Evolutionary conservation across 305 asterid species (phyloP).

Genomic region (Rubia occidens): DNA sequence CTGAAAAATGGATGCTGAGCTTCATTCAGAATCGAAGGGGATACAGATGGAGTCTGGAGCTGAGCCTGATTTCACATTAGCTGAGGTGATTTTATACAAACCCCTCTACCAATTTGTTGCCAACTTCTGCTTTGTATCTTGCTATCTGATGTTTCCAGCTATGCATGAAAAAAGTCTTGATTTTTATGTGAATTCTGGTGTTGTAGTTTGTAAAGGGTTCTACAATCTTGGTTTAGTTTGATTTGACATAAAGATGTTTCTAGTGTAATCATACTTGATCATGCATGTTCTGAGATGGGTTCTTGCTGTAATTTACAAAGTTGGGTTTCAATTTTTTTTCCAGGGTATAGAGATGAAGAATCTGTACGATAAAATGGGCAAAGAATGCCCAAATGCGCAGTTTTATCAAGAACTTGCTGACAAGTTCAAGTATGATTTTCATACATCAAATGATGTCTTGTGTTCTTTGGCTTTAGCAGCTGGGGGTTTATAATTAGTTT

Average conservation of each 20-base stretch:
- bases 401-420: slow-evolving; percentile 52
- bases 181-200: neutral
- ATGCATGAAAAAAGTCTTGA: neutral
- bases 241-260: neutral
- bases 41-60: slow-evolving; percentile 18
- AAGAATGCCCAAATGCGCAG: slow-evolving; percentile 27
- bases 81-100: slow-evolving; percentile 34
- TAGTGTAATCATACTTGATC: neutral
- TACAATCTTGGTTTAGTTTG: neutral
- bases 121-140: neutral
- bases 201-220: neutral
- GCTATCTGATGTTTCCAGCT: neutral
- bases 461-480: neutral
- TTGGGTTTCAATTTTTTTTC: slow-evolving; percentile 14
- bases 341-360: slow-evolving; percentile 55
- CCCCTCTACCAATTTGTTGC: neutral
- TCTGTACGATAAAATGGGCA: slow-evolving; percentile 35
- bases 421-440: slow-evolving; percentile 52
- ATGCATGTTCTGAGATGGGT: neutral
- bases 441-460: neutral
- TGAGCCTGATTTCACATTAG: slow-evolving; percentile 40
- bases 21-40: slow-evolving; percentile 27
- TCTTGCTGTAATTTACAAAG: neutral
- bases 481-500: neutral
- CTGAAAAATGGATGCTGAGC: slow-evolving; percentile 22